phyloP scores from a whole-genome alignment of 2,329 filamentous ascomycete species.

The Myotisia sp. region DNA sequence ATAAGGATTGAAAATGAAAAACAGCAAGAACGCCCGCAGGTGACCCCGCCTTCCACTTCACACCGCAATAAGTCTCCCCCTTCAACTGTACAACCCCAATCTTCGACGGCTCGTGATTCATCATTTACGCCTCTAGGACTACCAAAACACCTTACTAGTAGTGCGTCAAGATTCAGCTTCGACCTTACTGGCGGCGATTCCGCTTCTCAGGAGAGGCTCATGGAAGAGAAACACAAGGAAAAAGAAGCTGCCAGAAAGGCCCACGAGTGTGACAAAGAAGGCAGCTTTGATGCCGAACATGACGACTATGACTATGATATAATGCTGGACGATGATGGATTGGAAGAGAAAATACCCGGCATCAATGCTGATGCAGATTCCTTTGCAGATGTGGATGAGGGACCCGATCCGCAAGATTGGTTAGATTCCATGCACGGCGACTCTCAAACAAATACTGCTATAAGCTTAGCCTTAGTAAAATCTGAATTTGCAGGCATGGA shows the following conservation, averaged over 20 bases:
- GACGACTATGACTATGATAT: slow-evolving; percentile 34
- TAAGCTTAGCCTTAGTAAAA: too few species aligned
- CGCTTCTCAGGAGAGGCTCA: slow-evolving; percentile 44
- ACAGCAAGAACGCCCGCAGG: not conserved
- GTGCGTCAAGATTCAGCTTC: slow-evolving; percentile 51
- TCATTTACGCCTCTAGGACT: slow-evolving; percentile 21
- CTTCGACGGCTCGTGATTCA: slow-evolving; percentile 8
- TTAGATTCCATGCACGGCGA: slow-evolving; percentile 10
- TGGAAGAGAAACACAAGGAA: slow-evolving; percentile 49
- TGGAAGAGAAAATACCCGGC: slow-evolving; percentile 36
- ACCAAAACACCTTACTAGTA: slow-evolving; percentile 39
- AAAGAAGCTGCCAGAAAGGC: slow-evolving; percentile 34
- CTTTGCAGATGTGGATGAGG: slow-evolving; percentile 22
- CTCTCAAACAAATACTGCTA: too few species aligned
- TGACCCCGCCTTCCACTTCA: not conserved
- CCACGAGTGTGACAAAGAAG: slow-evolving; percentile 18
- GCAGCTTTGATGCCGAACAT: slow-evolving; percentile 23
- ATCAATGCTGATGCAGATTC: slow-evolving; percentile 35
- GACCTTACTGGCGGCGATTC: slow-evolving; percentile 46
- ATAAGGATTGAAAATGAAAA: not conserved
- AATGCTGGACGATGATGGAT: slow-evolving; percentile 27
- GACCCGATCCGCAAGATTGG: slow-evolving; percentile 18
- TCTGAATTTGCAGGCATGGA: too few species aligned
- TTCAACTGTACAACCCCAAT: slow-evolving; percentile 4
- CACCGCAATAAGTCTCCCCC: not conserved